Evolutionary conservation across 2,329 filamentous ascomycete species (phyloP), one percentile per base, ranked within the genome.

Genomic region (Colletotrichum trifolii): DNA sequence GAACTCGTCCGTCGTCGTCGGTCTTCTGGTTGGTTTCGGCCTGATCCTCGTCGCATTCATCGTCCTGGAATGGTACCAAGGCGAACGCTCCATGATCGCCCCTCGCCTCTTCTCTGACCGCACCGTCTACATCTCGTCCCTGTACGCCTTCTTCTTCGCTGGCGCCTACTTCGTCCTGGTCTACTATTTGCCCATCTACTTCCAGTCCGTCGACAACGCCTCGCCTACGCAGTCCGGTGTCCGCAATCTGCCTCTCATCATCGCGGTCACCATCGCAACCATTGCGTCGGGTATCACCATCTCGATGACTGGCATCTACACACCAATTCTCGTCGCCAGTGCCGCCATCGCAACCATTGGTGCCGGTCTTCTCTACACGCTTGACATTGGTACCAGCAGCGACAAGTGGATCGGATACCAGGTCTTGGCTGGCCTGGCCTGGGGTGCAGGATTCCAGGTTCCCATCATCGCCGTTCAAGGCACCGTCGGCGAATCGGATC

Each of bases 381-480:
- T 84, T 4, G 73, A 78, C 8, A 69, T 78, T 8, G 67, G 76
- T 54, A 79, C 81, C 4, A 68, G 75, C 4, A 75, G 76, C 1
- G 80, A 73, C 11, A 75, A 77, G 45, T 86, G 83, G 83, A 83
- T 86, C 46, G 84, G 83, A 6, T 87, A 83, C 69, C 83, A 87
- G 73, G 76, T 86, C 12, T 62, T 87, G 2, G 77, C 76, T 35
- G 84, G 85, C n/a, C 72, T 79, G 6, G 84, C 82, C 3, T 79
- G 77, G 64, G 84, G 84, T 11, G 65, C 72, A 7, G 78, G 74
- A 3, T 78, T 82, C 60, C 82, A 86, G 70, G 77, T 85, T 8
- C 83, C 83, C 43, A 82, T 85, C 72, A 83, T 85, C 64, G 81
- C 79, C 33, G 78, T 82, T 5, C 82, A 85, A 69, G 78, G 76